Evolutionary conservation across 257 asterid species (phyloP).

Genomic region (Phtheirospermum japonicum): DNA sequence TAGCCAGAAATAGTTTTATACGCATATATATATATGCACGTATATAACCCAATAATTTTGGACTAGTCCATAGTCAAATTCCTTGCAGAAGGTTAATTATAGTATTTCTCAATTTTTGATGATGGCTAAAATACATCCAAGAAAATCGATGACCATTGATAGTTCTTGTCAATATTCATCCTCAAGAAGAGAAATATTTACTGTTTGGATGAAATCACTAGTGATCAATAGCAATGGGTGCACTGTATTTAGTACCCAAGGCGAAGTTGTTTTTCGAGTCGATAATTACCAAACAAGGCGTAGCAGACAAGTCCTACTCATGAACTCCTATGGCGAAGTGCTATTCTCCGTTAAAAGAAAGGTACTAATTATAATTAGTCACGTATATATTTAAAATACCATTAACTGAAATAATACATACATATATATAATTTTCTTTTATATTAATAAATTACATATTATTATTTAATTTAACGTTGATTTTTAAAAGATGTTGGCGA

Average conservation of each 20-base stretch:
- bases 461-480: too few relatives aligned
- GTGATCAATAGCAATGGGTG: conserved; percentile 62
- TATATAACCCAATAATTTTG: conserved; percentile 1
- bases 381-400: too few relatives aligned
- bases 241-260: conserved; percentile 49
- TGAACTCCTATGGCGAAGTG: conserved; percentile 49
- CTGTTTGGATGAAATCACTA: conserved; percentile 75
- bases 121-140: conserved; percentile 50
- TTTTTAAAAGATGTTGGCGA: too few relatives aligned
- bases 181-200: conserved; percentile 44
- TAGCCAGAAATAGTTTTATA: background rate
- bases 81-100: background rate
- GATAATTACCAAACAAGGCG: conserved; percentile 52
- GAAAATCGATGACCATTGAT: conserved; percentile 6
- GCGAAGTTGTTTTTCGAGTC: conserved; percentile 49
- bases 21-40: too few relatives aligned
- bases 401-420: too few relatives aligned
- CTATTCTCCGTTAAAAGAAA: conserved; percentile 52
- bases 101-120: background rate
- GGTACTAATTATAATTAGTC: conserved; percentile 38
- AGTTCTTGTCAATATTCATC: conserved; percentile 25
- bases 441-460: too few relatives aligned
- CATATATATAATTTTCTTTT: too few relatives aligned
- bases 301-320: conserved; percentile 48
- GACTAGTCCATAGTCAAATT: conserved; percentile 1